Evolutionary conservation across 2,329 filamentous ascomycete species (phyloP), one percentile per base, ranked within the genome.

Genomic region (Didymella lethalis): DNA sequence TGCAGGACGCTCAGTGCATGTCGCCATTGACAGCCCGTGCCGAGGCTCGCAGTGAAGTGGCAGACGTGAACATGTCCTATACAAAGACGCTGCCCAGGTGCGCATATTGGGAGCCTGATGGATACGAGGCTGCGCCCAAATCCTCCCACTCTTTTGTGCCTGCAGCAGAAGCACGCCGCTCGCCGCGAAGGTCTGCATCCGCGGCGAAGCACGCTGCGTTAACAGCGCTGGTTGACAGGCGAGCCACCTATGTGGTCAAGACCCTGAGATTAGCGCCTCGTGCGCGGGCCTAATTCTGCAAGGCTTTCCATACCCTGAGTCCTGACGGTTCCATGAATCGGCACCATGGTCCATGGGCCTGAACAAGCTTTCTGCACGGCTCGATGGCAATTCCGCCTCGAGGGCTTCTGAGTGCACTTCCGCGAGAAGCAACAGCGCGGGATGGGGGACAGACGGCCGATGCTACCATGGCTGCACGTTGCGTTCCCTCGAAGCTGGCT

Each of bases 121-220:
- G 41, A 59, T 34, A 50, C 46, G 50, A 43, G 12, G 49, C 41
- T 51, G 51, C 56, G 56, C 56, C 49, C 16, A 18, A 36, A 29
- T 45, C 40, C 44, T 48, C 23, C 34, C 11, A 34, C 49, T 49
- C 55, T 32, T 54, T 50, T 54, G 56, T 59, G 45, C 50, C 56
- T 59, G 56, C 56, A 59, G 38, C 28, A 44, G 41, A 44, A 28
- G 41, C 41, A 25, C 41, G 41, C 25, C 45, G 44, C 36, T 44
- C 34, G 36, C 18, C 25, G 50, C 31, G 5, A 34, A 52, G 45
- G 29, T 44, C 26, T 43, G 48, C 34, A 0, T 49, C 34, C 34
- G 36, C 34, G 32, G 32, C 26, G 20, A 36, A 36, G 36, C 47
- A 48, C 23, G 31, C 48, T 40, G 31, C 38, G 34, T 29, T 38